Conservation (phyloP, 805 yeast species). For the Saccharomyces jurei region DNA sequence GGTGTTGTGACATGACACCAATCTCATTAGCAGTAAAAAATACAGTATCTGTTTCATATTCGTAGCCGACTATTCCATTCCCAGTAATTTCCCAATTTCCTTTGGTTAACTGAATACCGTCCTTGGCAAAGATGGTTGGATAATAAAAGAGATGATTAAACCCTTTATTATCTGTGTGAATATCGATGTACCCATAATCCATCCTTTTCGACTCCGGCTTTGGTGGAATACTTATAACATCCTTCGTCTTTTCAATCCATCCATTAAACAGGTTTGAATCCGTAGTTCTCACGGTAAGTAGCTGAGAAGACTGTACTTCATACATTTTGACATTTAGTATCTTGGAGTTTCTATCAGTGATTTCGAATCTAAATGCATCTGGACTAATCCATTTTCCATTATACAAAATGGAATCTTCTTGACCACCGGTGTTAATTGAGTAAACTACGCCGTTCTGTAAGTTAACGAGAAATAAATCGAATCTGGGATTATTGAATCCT, state of each 20-base stretch:
- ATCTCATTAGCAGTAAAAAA: slow-evolving; percentile 50
- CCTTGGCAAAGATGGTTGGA: slow-evolving; percentile 34
- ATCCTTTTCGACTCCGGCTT: slow-evolving; percentile 23
- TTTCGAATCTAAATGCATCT: slow-evolving; percentile 45
- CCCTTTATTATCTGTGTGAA: slow-evolving; percentile 42
- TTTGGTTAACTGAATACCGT: slow-evolving; percentile 36
- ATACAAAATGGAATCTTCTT: slow-evolving; percentile 41
- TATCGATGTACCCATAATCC: slow-evolving; percentile 54
- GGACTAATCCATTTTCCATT: slow-evolving; percentile 53
- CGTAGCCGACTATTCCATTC: slow-evolving; percentile 40
- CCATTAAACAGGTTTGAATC: slow-evolving; percentile 41
- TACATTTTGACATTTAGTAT: slow-evolving; percentile 42
- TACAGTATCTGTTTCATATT: slow-evolving; percentile 38
- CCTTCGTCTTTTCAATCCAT: slow-evolving; percentile 51
- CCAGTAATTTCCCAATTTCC: slow-evolving; percentile 49
- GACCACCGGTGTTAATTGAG: slow-evolving; percentile 18
- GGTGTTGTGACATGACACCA: slow-evolving; percentile 44
- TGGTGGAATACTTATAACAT: slow-evolving; percentile 34
- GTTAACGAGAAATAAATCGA: slow-evolving; percentile 40
- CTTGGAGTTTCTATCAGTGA: slow-evolving; percentile 57
- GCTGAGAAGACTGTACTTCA: slow-evolving; percentile 25
- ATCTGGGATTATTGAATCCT: slow-evolving; percentile 52
- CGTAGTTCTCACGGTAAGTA: slow-evolving; percentile 36
- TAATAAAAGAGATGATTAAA: slow-evolving; percentile 61
- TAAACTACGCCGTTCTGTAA: slow-evolving; percentile 21